These are phyloP conservation scores for Pseudocercospora eumusae DNA, from an alignment of 2,329 filamentous ascomycete genomes.

Conservation along the genomic window DNA sequence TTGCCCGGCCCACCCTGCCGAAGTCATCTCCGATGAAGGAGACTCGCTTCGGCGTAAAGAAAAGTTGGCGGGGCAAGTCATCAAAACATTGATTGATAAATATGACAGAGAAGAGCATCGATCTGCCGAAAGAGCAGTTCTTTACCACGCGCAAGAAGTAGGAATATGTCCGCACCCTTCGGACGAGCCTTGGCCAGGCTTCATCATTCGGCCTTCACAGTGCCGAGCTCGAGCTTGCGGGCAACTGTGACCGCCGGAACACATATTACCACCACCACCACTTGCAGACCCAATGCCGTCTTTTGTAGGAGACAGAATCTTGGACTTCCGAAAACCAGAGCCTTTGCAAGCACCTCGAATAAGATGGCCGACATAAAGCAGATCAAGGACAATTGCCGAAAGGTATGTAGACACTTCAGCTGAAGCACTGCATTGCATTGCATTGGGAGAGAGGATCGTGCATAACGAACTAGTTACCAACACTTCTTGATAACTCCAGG, in stretches of 20 bases:
- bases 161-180: conserved; percentile 17
- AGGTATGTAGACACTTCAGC: conserved; percentile 39
- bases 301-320: not conserved
- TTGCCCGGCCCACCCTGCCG: not conserved
- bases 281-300: conserved; percentile 2
- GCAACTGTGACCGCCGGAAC: conserved; percentile 17
- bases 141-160: not conserved
- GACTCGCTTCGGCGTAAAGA: conserved; percentile 4
- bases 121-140: not conserved
- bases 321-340: not conserved
- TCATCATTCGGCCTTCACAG: conserved; percentile 18
- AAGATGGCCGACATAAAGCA: conserved; percentile 31
- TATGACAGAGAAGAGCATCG: not conserved
- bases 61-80: conserved; percentile 2
- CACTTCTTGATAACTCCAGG: conserved; percentile 47
- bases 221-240: conserved; percentile 7
- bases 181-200: conserved; percentile 17
- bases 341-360: conserved; percentile 22
- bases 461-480: not conserved
- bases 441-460: not conserved
- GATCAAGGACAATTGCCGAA: conserved; percentile 50
- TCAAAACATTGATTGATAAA: not conserved
- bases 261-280: conserved; percentile 5
- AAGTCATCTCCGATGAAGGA: not conserved
- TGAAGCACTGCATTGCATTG: too few relatives aligned